Evolutionary conservation across 805 yeast genomes (phyloP), one percentile per base, ranked within the genome.

Genomic region (Osmozyma mogii): DNA sequence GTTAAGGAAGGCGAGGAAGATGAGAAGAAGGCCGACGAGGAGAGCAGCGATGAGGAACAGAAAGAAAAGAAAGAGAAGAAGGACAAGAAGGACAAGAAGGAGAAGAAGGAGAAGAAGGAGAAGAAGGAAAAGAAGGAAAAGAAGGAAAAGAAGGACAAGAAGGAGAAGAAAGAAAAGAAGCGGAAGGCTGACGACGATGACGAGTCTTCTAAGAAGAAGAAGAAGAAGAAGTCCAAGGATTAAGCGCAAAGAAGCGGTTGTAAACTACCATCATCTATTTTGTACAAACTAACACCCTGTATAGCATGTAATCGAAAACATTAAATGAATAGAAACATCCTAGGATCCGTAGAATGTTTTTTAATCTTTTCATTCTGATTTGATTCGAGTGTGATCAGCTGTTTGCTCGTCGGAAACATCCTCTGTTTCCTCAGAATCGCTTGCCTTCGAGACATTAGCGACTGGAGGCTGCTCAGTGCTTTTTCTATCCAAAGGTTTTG

Each of bases 171-270:
- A 28, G 40, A 40, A 32, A 36, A 41, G 27, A 51, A 51, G 38
- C 44, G 55, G 22, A 51, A 56, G 47, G 53, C 53, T 23, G 65
- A 59, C 17, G 61, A 55, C 38, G 61, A 54, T 21, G 60, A 53
- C 39, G n/a, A n/a, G n/a, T n/a, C n/a, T n/a, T 38, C 61, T 11
- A 54, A 57, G 41, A 56, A 59, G 47, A 59, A 61, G 50, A 61
- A 58, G 57, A 58, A 60, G 58, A 61, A 61, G 54, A 61, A 62
- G 65, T 61, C 67, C 30, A 61, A 61, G 61, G 67, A 58, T 46
- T 62, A 55, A 41, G 30, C 28, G 16, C 15, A n/a, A n/a, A n/a
- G n/a, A n/a, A n/a, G n/a, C n/a, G n/a, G n/a, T n/a, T n/a, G n/a
- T n/a, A n/a, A n/a, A n/a, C n/a, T n/a, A n/a, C n/a, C n/a, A n/a